Evolutionary conservation across 371 early-diverging fungal species (phyloP), one percentile per base, ranked within the genome.

Genomic region (Mucor piriformis): DNA sequence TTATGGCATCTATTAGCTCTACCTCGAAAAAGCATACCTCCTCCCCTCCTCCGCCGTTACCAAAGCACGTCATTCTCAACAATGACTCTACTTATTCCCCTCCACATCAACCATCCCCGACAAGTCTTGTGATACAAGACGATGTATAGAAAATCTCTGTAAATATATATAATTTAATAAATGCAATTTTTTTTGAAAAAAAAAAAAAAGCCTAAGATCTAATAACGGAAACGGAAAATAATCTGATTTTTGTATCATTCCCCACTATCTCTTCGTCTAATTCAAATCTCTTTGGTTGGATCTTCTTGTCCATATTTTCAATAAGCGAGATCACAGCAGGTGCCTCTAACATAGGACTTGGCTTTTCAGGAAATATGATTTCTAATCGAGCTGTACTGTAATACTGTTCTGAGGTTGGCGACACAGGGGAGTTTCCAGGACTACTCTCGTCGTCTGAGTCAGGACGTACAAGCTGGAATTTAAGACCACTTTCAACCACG

Each of bases 221-320:
- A 47, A 60, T n/a, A 21, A 60, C 47, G 12, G 60, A 37, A 10
- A 60, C 48, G 1, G 53, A 44, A 47, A 60, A 60, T 12, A 60
- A n/a, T 47, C 46, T 60, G 20, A 46, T 15, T 15, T 42, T 23
- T 10, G 35, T 18, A 44, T 46, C 55, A 20, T 47, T n/a, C 1
- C 43, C 51, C 18, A 43, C 35, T 12, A 33, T 23, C 42, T 66
- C 66, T 24, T 52, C 42, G 43, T 66, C 66, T 33, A 61, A 24
- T 15, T 66, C 66, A 33, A 56, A 66, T 8, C 57, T 66, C 20
- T 60, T 65, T 21, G 52, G 53, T 23, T 69, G 59, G 4, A 69
- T 61, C 5, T 64, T 69, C 32, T 64, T 69, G 32, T 64, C 57
- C 61, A 69, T 57, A 13, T 52, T 64, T 49, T 69, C 61, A 37